Evolutionary conservation across 2,329 filamentous ascomycete genomes (phyloP).

Genomic region (Fusarium sp.): DNA sequence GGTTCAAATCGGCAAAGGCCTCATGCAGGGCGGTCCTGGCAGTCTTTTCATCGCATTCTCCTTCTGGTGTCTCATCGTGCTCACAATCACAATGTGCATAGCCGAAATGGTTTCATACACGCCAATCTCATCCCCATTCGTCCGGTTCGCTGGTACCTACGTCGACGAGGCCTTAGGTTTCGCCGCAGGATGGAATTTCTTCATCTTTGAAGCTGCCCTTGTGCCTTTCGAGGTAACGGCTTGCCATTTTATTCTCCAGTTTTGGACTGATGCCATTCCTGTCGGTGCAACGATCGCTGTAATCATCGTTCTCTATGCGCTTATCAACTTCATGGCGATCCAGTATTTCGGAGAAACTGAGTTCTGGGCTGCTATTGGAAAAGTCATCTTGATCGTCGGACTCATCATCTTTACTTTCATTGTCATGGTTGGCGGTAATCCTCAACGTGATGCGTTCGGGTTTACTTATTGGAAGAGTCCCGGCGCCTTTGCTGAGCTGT

Average conservation of each 20-base stretch:
- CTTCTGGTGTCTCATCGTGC: conserved; percentile 72
- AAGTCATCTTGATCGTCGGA: conserved; percentile 78
- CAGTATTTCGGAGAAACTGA: conserved; percentile 83
- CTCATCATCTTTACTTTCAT: conserved; percentile 84
- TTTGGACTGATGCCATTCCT: conserved; percentile 72
- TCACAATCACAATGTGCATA: conserved; percentile 71
- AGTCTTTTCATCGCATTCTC: conserved; percentile 71
- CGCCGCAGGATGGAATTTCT: conserved; percentile 81
- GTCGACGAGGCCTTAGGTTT: conserved; percentile 83
- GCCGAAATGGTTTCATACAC: conserved; percentile 84
- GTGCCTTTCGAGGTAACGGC: conserved; percentile 78
- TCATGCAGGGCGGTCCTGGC: conserved; percentile 71
- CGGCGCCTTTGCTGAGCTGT: conserved; percentile 77
- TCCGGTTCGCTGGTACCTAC: conserved; percentile 80
- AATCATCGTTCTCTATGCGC: conserved; percentile 58
- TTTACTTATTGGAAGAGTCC: conserved; percentile 77
- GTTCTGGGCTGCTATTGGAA: conserved; percentile 79
- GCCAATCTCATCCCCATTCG: conserved; percentile 83
- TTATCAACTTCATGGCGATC: conserved; percentile 79
- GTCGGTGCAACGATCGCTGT: conserved; percentile 73
- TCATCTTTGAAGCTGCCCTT: conserved; percentile 75
- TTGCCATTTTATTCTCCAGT: conserved; percentile 73
- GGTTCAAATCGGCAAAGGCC: conserved; percentile 68
- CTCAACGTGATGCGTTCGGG: conserved; percentile 76
- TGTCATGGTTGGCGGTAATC: conserved; percentile 86